A percentile compares a stretch with the other conserved stretches of the same genome.
Conservation (phyloP, 768 basidiomycete genomes). For the Termitomyces sp. region DNA sequence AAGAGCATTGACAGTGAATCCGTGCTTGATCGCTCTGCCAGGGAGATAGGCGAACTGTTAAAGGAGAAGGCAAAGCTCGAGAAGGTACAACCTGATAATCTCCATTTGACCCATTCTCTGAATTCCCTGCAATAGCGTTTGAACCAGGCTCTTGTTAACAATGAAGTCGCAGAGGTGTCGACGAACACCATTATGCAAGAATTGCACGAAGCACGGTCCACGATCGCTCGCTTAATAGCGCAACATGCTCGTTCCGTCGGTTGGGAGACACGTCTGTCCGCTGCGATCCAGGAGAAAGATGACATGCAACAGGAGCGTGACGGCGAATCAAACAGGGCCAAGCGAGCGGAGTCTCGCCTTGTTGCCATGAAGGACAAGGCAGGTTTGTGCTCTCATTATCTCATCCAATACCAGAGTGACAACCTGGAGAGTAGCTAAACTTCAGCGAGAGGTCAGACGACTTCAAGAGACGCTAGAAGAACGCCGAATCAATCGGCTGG, state of each 20-base stretch:
- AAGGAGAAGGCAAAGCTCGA: slow-evolving; percentile 60
- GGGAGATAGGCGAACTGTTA: slow-evolving; percentile 26
- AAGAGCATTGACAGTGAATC: slow-evolving; percentile 15
- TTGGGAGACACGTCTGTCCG: slow-evolving; percentile 59
- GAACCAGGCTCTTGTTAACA: slow-evolving; percentile 74
- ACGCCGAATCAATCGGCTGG: slow-evolving; percentile 52
- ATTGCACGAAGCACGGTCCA: slow-evolving; percentile 64
- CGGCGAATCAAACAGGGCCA: slow-evolving; percentile 59
- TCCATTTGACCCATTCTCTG: background rate
- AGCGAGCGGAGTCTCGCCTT: slow-evolving; percentile 62
- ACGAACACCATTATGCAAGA: slow-evolving; percentile 70
- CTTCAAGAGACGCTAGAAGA: slow-evolving; percentile 61
- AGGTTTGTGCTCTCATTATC: slow-evolving; percentile 31
- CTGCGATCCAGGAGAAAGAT: slow-evolving; percentile 69
- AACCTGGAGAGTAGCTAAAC: slow-evolving; percentile 43
- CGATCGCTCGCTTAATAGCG: slow-evolving; percentile 60
- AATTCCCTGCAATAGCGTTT: slow-evolving; percentile 44
- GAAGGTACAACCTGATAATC: slow-evolving; percentile 34
- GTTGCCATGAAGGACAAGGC: slow-evolving; percentile 62
- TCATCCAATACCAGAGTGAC: slow-evolving; percentile 1
- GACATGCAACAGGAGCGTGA: slow-evolving; percentile 83
- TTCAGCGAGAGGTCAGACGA: slow-evolving; percentile 60
- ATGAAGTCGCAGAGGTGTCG: slow-evolving; percentile 75
- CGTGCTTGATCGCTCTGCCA: slow-evolving; percentile 26
- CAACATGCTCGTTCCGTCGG: slow-evolving; percentile 68